A percentile compares a stretch with the other conserved stretches of the same genome.
Conservation (phyloP, 2,329 filamentous ascomycete genomes). For the Pezicula carpinea region DNA sequence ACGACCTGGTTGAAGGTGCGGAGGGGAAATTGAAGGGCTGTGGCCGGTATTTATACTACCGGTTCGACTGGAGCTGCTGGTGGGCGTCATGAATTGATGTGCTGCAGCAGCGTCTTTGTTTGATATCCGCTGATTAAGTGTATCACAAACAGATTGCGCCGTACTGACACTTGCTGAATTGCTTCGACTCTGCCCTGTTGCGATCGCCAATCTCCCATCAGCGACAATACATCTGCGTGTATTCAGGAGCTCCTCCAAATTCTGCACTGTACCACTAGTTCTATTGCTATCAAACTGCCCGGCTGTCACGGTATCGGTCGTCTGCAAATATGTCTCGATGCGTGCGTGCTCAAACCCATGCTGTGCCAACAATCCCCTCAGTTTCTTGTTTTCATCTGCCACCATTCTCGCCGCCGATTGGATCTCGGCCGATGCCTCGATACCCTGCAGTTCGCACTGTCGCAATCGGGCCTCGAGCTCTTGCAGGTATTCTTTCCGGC, state of each 20-base stretch:
- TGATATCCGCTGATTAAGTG: conserved; percentile 6
- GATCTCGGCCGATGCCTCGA: conserved; percentile 66
- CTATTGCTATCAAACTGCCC: conserved; percentile 7
- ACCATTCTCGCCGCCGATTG: conserved; percentile 66
- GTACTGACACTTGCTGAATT: conserved; percentile 22
- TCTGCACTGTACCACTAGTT: conserved; percentile 19
- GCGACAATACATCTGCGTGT: conserved; percentile 17
- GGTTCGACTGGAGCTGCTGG: conserved; percentile 14
- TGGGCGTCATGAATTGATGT: conserved; percentile 21
- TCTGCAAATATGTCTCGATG: conserved; percentile 33
- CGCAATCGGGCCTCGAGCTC: conserved; percentile 63
- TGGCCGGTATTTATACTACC: conserved; percentile 12
- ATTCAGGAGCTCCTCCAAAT: conserved; percentile 23
- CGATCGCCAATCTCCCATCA: conserved; percentile 9
- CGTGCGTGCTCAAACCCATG: conserved; percentile 53
- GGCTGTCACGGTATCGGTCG: conserved; percentile 5
- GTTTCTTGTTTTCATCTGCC: conserved; percentile 62
- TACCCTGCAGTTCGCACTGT: conserved; percentile 58
- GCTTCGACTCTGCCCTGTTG: conserved; percentile 11
- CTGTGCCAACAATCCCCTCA: conserved; percentile 54
- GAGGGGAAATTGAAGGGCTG: conserved; percentile 3
- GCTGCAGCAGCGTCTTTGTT: conserved; percentile 10
- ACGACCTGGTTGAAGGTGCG: conserved; percentile 11
- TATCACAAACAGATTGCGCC: conserved; percentile 19
- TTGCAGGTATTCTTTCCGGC: conserved; percentile 68